Evolutionary conservation across 139 green algal species (phyloP), one percentile per base, ranked within the genome.

Genomic region (Haematococcus sp.): DNA sequence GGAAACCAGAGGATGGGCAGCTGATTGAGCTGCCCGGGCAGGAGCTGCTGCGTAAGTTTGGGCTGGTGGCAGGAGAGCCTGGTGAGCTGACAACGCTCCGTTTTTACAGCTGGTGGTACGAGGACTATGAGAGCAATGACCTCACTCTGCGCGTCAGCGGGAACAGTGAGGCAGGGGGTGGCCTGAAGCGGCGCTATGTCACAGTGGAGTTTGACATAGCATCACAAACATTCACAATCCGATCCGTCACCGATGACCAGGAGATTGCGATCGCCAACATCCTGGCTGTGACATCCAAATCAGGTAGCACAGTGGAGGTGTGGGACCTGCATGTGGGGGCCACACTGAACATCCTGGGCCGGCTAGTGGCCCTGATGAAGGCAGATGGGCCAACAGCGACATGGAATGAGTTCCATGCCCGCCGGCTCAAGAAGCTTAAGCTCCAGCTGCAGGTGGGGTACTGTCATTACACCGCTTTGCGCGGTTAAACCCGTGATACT

Each of bases 281-380:
- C 7, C n/a, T 64, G 40, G 19, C 59, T 28, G 71, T 77, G 23
- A 44, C 54, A 19, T 70, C 59, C 15, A 63, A 31, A 11, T 35
- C 2, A 15, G 71, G 71, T 9, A 34, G 7, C 15, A 44, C 35
- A 28, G 71, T 54, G 27, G 35, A 70, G 4, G 35, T 70, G n/a
- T 77, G 71, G 71, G 71, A 77, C 60, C 59, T 77, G 35, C 60
- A 77, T 58, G 71, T 77, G 34, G 71, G 71, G 11, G 71, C 71
- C 17, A 70, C 40, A 17, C 43, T 77, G 22, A n/a, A 28, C n/a
- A 33, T 71, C 28, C 28, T 77, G 28, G 71, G 71, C 59, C 59
- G 35, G 16, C 22, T 13, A 7, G 25, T 77, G 43, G 70, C 35
- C 4, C 46, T 77, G 59, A 59, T 71, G 33, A 77, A 77, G 44